phyloP scores from a whole-genome alignment of 2,329 filamentous ascomycete species.

The Tetracladium maxilliforme region DNA sequence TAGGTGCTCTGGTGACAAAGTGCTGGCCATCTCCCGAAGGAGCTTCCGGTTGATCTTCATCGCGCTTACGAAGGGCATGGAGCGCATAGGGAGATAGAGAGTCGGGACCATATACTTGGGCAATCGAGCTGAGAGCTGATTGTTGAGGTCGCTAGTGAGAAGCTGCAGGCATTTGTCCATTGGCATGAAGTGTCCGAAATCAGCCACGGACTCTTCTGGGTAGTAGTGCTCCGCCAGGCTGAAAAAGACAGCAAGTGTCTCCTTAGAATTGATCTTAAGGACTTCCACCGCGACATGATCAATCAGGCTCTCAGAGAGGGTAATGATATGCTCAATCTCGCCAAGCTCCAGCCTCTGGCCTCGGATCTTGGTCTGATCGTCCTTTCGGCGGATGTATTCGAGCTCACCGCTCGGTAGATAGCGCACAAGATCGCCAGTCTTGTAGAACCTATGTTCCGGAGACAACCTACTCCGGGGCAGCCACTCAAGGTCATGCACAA shows the following conservation, averaged over 20 bases:
- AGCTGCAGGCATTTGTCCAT: no score
- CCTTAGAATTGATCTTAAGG: no score
- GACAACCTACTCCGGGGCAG: no score
- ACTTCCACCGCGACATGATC: no score
- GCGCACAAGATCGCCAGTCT: conserved; percentile 42
- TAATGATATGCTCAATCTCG: conserved; percentile 31
- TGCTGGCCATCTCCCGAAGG: conserved; percentile 22
- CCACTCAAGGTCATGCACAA: conserved; percentile 41
- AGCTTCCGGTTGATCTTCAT: conserved; percentile 20
- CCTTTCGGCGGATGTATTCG: conserved; percentile 45
- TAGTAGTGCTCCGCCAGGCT: no score
- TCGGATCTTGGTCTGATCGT: conserved; percentile 52
- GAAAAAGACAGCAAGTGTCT: no score
- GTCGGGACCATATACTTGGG: conserved; percentile 18
- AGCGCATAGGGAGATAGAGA: conserved; percentile 13
- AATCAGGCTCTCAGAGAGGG: no score
- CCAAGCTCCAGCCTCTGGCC: conserved; percentile 50
- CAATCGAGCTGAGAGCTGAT: no score
- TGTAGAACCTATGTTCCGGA: conserved; percentile 42
- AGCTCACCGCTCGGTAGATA: conserved; percentile 32
- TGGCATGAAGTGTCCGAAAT: no score
- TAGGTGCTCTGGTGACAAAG: no score
- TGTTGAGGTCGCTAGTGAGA: no score
- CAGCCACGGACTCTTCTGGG: no score
- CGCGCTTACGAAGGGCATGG: conserved; percentile 14